Base-by-base conservation (phyloP, 2,329 filamentous ascomycete species). In the Aureobasidium zeae region DNA sequence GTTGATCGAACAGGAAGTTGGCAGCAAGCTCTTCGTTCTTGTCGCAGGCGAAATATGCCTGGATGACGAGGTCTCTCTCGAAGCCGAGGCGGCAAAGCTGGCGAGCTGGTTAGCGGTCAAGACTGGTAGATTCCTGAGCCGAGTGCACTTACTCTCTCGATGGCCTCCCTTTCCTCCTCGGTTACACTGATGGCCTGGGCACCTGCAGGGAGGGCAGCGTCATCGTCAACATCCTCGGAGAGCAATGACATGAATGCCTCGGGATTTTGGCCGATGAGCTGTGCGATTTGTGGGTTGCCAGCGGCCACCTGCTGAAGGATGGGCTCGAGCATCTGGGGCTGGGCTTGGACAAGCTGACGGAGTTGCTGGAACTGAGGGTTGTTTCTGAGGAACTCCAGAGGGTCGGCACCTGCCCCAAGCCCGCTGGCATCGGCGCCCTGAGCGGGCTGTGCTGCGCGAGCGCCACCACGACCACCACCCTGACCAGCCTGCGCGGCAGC, bases 21-120 rank as follows among this genome's bases (percentile, higher is more conserved):
- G 91, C 91, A 1, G 91, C 91, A 39, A 98, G 74, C 66, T 98
- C 91, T 68, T 98, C 91, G 64, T 98, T 96, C 76, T 96, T 98
- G 67, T 98, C 91, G 65, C 91, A 98, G 24, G 91, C 91, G 62
- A 98, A 98, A 69, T 96, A 98, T 19, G 91, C 91, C 68, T 98
- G 89, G 53, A 96, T 94, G 39, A 91, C 91, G 55, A 87, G 78
- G 55, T 96, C 87, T 48, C 88, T 81, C 56, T 89, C 80, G 62
- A 98, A 98, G 25, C 91, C 91, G 32, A 98, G 79, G 51, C 84
- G 83, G 68, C 86, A 94, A 59, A 98, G 73, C 85, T 94, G 51
- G 41, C 24, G 41, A 31, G 34, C 34, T 36, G 38, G 32, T 34
- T 46, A 30, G 30, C 29, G 32, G 12, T 35, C 47, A n/a, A n/a